These are phyloP conservation scores for Cucumis melo DNA, from an alignment of 306 rosid genomes.

Conservation along the genomic window DNA sequence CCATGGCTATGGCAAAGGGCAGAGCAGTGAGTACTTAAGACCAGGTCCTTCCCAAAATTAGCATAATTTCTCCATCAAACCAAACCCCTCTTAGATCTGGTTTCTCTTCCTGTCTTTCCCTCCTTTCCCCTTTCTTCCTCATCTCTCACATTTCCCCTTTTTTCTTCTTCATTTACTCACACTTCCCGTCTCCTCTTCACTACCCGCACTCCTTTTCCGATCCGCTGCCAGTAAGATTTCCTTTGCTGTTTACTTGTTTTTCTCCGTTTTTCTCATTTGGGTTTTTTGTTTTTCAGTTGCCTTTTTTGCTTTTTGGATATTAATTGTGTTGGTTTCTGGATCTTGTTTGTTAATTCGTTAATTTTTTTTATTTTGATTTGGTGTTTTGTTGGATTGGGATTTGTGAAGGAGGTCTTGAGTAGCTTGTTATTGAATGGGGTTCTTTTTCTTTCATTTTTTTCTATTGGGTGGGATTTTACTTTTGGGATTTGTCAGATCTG, in stretches of 20 bases:
- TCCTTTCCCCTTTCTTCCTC: neutral
- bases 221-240: neutral
- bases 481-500: neutral
- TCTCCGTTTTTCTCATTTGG: neutral
- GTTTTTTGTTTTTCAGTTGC: neutral
- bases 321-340: neutral
- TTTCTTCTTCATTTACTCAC: neutral
- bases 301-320: neutral
- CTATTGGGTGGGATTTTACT: neutral
- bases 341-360: neutral
- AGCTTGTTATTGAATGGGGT: neutral
- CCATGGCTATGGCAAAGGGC: neutral
- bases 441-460: neutral
- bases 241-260: neutral
- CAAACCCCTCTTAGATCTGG: neutral
- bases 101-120: neutral
- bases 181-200: neutral
- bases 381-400: neutral
- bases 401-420: neutral
- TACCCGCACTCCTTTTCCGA: neutral
- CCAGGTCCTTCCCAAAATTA: constrained; percentile 6
- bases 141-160: neutral
- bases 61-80: neutral
- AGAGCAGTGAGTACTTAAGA: neutral
- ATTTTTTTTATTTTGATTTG: neutral